These are phyloP conservation scores for Dioscorea dumetorum DNA, from an alignment of 106 monocot genomes.

Conservation along the genomic window DNA sequence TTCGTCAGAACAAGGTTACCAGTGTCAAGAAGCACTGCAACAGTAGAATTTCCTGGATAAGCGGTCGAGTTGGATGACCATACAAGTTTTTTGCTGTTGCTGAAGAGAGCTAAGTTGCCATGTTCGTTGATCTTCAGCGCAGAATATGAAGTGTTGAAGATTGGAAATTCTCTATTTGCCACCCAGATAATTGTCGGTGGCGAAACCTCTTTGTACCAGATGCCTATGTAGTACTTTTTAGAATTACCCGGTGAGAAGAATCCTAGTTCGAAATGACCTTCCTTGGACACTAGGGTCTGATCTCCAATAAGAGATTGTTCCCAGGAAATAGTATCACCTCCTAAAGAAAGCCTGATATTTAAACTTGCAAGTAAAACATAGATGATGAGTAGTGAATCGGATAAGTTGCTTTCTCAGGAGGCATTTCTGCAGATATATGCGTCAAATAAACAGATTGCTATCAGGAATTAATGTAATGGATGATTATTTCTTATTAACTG, in stretches of 20 bases:
- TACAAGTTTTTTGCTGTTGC: constrained; percentile 1
- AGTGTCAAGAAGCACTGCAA: constrained; percentile 24
- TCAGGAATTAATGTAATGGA: not conserved
- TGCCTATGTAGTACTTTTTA: constrained; percentile 18
- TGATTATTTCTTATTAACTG: constrained; percentile 7
- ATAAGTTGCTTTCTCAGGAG: no score
- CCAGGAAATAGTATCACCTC: constrained; percentile 11
- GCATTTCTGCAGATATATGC: no score
- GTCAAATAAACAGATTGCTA: no score
- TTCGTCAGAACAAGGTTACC: constrained; percentile 24
- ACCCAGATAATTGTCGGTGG: constrained; percentile 20
- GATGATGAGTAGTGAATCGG: no score
- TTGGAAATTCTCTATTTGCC: constrained; percentile 18
- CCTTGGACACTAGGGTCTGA: constrained; percentile 19
- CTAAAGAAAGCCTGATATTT: not conserved
- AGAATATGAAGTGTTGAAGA: constrained; percentile 4
- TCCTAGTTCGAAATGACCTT: constrained; percentile 22
- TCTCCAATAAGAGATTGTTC: constrained; percentile 20
- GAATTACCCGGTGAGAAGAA: constrained; percentile 17
- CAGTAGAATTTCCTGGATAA: not conserved
- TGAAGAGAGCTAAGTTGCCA: constrained; percentile 20
- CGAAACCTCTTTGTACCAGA: constrained; percentile 25
- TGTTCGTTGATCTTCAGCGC: constrained; percentile 14
- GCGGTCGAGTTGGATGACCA: constrained; percentile 25
- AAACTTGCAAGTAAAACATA: not conserved